Conservation (phyloP, 2,329 filamentous ascomycete genomes). For the Geosmithia putterillii region DNA sequence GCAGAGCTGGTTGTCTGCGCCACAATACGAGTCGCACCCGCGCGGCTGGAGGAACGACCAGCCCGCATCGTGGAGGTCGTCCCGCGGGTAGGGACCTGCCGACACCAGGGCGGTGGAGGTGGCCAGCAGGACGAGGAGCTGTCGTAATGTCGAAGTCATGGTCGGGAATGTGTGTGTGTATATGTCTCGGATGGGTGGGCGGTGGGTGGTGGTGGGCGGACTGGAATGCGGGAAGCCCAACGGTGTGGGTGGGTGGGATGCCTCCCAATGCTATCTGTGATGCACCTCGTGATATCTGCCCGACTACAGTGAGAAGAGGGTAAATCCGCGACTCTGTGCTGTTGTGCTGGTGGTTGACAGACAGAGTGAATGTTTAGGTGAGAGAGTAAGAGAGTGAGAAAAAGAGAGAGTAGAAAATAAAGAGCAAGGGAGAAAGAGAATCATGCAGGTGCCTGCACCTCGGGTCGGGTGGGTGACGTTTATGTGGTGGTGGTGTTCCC, state of each 20-base stretch:
- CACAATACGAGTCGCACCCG: slow-evolving; percentile 40
- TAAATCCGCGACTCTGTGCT: too few species aligned
- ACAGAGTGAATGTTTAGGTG: background rate
- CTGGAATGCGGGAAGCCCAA: slow-evolving; percentile 1
- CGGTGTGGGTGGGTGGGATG: background rate
- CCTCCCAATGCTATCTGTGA: too few species aligned
- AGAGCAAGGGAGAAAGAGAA: background rate
- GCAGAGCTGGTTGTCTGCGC: slow-evolving; percentile 41
- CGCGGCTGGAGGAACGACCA: slow-evolving; percentile 37
- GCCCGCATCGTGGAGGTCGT: slow-evolving; percentile 33
- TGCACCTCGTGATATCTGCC: too few species aligned
- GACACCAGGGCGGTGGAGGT: slow-evolving; percentile 15
- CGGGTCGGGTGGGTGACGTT: background rate
- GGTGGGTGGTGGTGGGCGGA: background rate
- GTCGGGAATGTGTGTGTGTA: background rate
- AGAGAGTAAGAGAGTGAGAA: background rate
- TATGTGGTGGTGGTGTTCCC: background rate
- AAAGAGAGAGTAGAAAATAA: background rate
- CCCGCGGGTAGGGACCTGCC: slow-evolving; percentile 37
- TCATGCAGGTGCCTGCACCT: background rate
- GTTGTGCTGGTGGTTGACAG: background rate
- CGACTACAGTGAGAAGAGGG: too few species aligned
- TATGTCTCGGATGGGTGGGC: background rate
- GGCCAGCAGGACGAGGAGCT: slow-evolving; percentile 20
- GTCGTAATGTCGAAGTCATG: background rate